Evolutionary conservation across 2,329 filamentous ascomycete genomes (phyloP), one percentile per base, ranked within the genome.

Genomic region (Daldinia sp.): DNA sequence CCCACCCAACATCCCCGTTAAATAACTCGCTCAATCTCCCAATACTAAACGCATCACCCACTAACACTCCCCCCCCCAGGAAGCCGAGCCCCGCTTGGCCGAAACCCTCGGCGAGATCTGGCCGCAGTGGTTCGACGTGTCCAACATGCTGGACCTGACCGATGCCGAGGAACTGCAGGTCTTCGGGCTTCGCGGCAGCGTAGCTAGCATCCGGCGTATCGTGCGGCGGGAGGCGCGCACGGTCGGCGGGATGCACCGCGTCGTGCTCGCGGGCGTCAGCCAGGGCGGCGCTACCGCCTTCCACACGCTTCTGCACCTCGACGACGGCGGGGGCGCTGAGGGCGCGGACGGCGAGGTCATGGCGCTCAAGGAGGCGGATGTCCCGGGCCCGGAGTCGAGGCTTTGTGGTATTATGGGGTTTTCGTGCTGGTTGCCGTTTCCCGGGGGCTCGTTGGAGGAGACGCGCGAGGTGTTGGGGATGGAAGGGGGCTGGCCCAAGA

Each of bases 101-200:
- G 73, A 75, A 54, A 50, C 63, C 49, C 45, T 65, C 32, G 68
- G 69, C 49, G 70, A 75, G 23, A 62, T 67, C 6, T 64, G 67
- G 57, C 75, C 77, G 13, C 81, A 83, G 66, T 85, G 82, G 83
- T 85, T 85, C 69, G 82, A 85, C 68, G 76, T 83, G 32, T 81
- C 77, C 74, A 79, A 81, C 50, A 72, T 78, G 0, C 67, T 73
- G 15, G 72, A 81, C 58, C 78, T 80, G 13, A 49, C 73, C 1
- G 72, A 79, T n/a, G 68, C 72, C 13, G 80, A 84, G 61, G 78
- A 81, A 2, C 60, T 81, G 3, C 81, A 83, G 67, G 70, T 70
- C 0, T 64, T 72, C 0, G 82, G 81, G 0, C 68, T 85, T 9
- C 70, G 68, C 30, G 77, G 80, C 8, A 78, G 76, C 58, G 75